These are phyloP conservation scores for Ambrosia artemisiifolia DNA, from an alignment of 129 eudicot genomes.

Conservation along the genomic window DNA sequence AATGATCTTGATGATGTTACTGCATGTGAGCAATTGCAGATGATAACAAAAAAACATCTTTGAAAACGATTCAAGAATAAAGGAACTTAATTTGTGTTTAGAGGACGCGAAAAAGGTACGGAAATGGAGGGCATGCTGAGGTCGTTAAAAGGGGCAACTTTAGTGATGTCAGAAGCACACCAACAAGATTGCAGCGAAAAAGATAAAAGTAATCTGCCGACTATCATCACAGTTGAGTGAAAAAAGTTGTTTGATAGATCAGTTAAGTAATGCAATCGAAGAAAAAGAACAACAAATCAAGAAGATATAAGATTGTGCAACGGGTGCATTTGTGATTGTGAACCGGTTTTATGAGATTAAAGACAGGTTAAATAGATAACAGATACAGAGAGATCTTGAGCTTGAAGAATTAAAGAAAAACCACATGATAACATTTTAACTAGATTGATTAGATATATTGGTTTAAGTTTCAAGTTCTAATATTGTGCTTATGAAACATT, in stretches of 20 bases:
- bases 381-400: constrained; percentile 40
- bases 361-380: constrained; percentile 33
- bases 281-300: constrained; percentile 40
- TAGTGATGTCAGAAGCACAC: constrained; percentile 84
- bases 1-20: constrained; percentile 48
- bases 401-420: constrained; percentile 32
- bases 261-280: constrained; percentile 38
- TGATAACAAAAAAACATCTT: constrained; percentile 47
- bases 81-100: constrained; percentile 59
- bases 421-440: constrained; percentile 24
- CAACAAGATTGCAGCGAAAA: constrained; percentile 64
- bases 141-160: constrained; percentile 83
- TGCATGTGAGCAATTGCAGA: constrained; percentile 57
- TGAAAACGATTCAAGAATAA: constrained; percentile 66
- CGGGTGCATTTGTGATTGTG: constrained; percentile 67
- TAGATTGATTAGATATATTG: constrained; percentile 13
- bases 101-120: constrained; percentile 62
- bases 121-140: constrained; percentile 82
- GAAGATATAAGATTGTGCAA: constrained; percentile 55
- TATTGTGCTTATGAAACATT: constrained; percentile 7
- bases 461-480: neutral
- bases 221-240: constrained; percentile 48
- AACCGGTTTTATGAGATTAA: constrained; percentile 70
- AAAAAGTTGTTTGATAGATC: constrained; percentile 27
- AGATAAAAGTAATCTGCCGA: constrained; percentile 49